Base-by-base conservation (phyloP, 495 filamentous ascomycete genomes). In the Aspergillus wentii region DNA sequence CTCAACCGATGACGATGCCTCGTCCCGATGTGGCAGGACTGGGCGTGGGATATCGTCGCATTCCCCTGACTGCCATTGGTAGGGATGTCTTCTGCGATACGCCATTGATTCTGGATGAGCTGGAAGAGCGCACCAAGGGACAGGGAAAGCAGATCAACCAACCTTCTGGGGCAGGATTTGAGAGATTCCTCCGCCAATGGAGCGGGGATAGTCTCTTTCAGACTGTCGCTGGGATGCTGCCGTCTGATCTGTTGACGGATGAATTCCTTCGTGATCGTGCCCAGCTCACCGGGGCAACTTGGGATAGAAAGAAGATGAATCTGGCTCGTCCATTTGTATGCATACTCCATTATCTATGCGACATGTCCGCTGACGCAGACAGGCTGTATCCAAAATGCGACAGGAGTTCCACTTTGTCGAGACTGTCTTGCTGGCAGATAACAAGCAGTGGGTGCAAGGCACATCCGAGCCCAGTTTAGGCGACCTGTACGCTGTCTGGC, bases 41-140 rank as follows among this genome's bases (percentile, higher is more conserved):
- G 0, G 73, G 75, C n/a, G 64, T 82, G 45, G 47, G 54, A 4
- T 80, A 86, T 62, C 73, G 80, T 1, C 78, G 82, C 31, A 83
- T 85, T 35, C 83, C 83, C 3, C 40, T 86, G 33, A 48, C 84
- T 32, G 49, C 74, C 19, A 74, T 79, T 38, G 77, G 75, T 21
- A 62, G 69, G 5, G 64, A 73, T 37, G 51, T 80, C 36, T 78
- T 76, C 61, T 64, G 69, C 43, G 76, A 82, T 56, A 75, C 75
- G 4, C 68, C 69, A 14, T 64, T 83, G 15, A 84, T 85, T 35
- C 44, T 86, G 16, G 44, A 42, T 1, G 75, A 75, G 41, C 73
- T 85, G 7, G 76, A 82, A 48, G 39, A 52, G 1, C 51, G 59
- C 9, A n/a, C n/a, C n/a, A n/a, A n/a, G n/a, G n/a, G n/a, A n/a